phyloP scores from a whole-genome alignment of 2,329 filamentous ascomycete genomes.

The Seiridium unicorne region DNA sequence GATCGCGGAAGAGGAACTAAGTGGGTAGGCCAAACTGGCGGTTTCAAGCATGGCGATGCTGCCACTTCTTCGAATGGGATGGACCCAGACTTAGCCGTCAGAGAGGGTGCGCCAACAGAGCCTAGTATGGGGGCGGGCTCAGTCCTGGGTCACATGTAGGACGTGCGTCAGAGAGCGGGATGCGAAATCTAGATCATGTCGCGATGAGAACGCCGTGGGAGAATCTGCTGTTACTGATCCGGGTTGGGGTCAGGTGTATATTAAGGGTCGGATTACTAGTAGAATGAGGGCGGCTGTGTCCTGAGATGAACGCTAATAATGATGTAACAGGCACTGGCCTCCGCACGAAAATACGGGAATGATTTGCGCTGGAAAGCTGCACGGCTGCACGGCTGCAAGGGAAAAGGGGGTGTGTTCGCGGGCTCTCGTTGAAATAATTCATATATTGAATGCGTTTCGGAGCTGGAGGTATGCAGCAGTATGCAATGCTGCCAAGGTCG shows the following conservation, averaged over 20 bases:
- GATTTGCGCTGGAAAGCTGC: background rate
- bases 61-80: background rate
- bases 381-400: background rate
- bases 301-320: background rate
- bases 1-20: background rate
- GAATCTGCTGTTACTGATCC: background rate
- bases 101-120: background rate
- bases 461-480: too few species aligned
- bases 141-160: background rate
- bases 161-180: background rate
- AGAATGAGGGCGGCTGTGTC: background rate
- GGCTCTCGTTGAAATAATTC: too few species aligned
- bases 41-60: constrained; percentile 5
- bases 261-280: background rate
- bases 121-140: background rate
- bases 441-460: too few species aligned
- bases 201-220: background rate
- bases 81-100: constrained; percentile 1
- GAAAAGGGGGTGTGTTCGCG: background rate
- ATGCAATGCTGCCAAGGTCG: too few species aligned
- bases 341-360: background rate
- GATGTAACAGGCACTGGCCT: background rate
- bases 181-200: background rate
- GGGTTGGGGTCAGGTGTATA: background rate
- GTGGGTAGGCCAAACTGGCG: constrained; percentile 1